Percentiles rank a stretch among this genome's conserved stretches.
Conservation (phyloP, 2,329 filamentous ascomycete genomes). For the Penicillium sp. region DNA sequence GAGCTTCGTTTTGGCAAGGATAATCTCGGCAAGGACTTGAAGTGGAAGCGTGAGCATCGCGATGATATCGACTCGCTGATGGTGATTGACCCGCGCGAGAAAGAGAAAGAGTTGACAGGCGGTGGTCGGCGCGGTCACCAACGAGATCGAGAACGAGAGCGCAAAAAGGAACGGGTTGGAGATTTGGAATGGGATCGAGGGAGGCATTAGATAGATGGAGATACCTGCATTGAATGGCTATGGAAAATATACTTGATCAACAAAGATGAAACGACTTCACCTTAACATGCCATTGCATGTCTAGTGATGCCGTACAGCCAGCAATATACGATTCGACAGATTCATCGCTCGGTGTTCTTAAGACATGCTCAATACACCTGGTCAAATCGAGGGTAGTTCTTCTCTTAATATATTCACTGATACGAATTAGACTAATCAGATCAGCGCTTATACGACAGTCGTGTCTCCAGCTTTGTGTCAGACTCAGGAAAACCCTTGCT, state of each 20-base stretch:
- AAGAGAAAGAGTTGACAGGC: conserved; percentile 61
- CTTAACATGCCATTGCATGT: no score
- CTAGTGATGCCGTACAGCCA: not conserved
- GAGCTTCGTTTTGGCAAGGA: conserved; percentile 81
- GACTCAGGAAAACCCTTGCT: conserved; percentile 14
- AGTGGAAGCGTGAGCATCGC: conserved; percentile 83
- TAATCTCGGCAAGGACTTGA: conserved; percentile 80
- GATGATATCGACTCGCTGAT: conserved; percentile 66
- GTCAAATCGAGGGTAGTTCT: conserved; percentile 30
- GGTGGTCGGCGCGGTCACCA: conserved; percentile 53
- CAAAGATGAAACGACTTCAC: conserved; percentile 6
- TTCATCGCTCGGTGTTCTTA: conserved; percentile 24
- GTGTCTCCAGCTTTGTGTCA: conserved; percentile 11
- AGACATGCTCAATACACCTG: conserved; percentile 31
- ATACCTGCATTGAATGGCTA: no score
- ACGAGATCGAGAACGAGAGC: conserved; percentile 36
- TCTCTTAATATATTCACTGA: not conserved
- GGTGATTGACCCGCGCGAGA: conserved; percentile 87
- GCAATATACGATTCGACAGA: conserved; percentile 3
- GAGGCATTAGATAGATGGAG: conserved; percentile 1
- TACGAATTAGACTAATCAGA: conserved; percentile 4
- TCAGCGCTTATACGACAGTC: conserved; percentile 18
- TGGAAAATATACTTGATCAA: no score
- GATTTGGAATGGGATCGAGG: conserved; percentile 36
- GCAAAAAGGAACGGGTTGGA: conserved; percentile 30